Evolutionary conservation across 1,139 yeast genomes (phyloP), one percentile per base, ranked within the genome.

Genomic region (Casaregolazyma lundiana): DNA sequence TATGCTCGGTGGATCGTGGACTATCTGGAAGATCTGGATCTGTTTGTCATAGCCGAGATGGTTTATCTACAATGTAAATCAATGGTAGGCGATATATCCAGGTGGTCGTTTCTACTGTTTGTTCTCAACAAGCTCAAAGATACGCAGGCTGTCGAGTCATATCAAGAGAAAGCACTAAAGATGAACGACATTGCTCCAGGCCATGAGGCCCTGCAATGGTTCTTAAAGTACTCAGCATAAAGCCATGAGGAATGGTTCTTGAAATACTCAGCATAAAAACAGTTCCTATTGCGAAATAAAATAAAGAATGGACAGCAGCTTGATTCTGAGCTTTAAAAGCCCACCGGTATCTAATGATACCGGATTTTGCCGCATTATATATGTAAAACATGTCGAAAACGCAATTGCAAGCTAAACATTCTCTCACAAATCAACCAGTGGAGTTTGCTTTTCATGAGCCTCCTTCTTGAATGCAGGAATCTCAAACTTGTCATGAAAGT

Each of bases 381-480:
- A 26, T 26, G 32, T 26, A n/a, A 26, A 24, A 26, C 32, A 26
- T 26, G 32, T 26, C 32, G n/a, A n/a, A n/a, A n/a, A n/a, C n/a
- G n/a, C n/a, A n/a, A n/a, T n/a, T n/a, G n/a, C n/a, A n/a, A n/a
- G n/a, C n/a, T n/a, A n/a, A 16, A 17, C 6, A 30, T 32, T 43
- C 29, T 40, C 15, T 20, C 39, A 18, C 30, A 45, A 9, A 5
- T 18, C 37, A 30, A 34, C 30, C 11, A 35, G 21, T 13, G 41
- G 43, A 19, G 20, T 34, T 15, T 24, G 19, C 42, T 35, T 29
- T 6, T 40, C 51, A 32, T 39, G 29, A 20, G 42, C 50, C 53
- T 65, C 60, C 64, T 84, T 81, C 58, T 78, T 67, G 54, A 68
- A 76, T 5, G 88, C 94, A 6, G 95, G 90, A 32, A 80, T 77